Conservation (phyloP, 176 grass and related monocot genomes). For the Lolium multiflorum region DNA sequence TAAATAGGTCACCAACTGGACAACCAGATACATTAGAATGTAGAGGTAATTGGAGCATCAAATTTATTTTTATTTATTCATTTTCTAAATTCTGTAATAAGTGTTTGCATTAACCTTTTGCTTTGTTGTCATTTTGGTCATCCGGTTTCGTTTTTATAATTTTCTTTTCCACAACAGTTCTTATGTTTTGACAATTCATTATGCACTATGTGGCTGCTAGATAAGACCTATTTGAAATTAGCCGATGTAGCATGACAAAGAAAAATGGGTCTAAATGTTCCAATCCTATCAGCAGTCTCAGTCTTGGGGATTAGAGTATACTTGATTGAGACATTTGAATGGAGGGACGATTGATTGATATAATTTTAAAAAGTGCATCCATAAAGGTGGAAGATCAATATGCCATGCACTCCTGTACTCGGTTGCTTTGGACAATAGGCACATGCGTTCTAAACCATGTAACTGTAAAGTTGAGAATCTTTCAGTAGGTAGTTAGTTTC, state of each 20-base stretch:
- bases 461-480: neutral
- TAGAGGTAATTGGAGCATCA: neutral
- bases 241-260: neutral
- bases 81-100: neutral
- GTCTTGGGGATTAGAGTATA: no score
- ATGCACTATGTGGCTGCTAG: neutral
- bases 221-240: neutral
- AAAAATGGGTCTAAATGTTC: no score
- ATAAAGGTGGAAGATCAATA: neutral
- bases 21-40: neutral
- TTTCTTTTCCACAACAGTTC: neutral
- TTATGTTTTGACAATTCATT: neutral
- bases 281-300: no score
- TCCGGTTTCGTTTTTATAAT: neutral
- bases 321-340: neutral
- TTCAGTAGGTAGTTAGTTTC: neutral
- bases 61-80: neutral
- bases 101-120: neutral
- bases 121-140: neutral
- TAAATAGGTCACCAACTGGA: neutral
- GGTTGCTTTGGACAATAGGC: neutral
- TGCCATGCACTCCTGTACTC: neutral
- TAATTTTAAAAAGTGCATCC: neutral
- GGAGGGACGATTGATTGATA: neutral
- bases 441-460: slow-evolving; percentile 10